Conservation (phyloP, 805 yeast species). For the Lachancea cidri region DNA sequence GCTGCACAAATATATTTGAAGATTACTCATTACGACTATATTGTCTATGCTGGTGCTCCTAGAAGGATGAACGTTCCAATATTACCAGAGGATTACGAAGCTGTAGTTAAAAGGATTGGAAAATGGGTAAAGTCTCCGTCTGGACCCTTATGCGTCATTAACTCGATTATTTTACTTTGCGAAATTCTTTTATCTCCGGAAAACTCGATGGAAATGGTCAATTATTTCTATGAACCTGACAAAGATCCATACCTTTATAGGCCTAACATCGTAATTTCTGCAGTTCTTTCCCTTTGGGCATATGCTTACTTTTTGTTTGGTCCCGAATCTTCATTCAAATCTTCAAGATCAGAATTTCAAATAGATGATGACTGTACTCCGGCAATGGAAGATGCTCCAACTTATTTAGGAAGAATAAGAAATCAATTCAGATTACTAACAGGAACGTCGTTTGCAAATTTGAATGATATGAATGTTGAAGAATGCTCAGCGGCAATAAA, state of each 20-base stretch:
- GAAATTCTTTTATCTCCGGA: conserved; percentile 47
- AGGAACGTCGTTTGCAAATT: conserved; percentile 4
- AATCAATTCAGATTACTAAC: conserved; percentile 12
- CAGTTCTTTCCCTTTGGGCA: conserved; percentile 40
- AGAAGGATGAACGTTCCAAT: conserved; percentile 63
- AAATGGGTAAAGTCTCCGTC: conserved; percentile 9
- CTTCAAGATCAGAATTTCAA: conserved; percentile 4
- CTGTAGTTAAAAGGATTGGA: conserved; percentile 41
- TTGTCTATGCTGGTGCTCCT: conserved; percentile 73
- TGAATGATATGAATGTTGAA: conserved; percentile 4
- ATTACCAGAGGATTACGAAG: conserved; percentile 41
- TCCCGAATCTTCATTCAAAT: conserved; percentile 28
- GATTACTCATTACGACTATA: conserved; percentile 67
- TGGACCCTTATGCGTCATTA: conserved; percentile 48
- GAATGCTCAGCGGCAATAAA: conserved; percentile 30
- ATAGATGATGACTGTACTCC: conserved; percentile 6
- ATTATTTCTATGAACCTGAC: conserved; percentile 39
- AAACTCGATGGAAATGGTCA: conserved; percentile 27
- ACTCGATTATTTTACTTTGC: conserved; percentile 50
- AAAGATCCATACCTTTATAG: conserved; percentile 42
- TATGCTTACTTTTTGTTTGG: conserved; percentile 44
- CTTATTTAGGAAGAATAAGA: conserved; percentile 15
- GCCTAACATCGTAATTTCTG: conserved; percentile 26
- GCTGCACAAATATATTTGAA: conserved; percentile 64
- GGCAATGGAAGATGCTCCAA: conserved; percentile 17